Conservation (phyloP, 805 yeast species). For the Torulaspora microellipsoides region DNA sequence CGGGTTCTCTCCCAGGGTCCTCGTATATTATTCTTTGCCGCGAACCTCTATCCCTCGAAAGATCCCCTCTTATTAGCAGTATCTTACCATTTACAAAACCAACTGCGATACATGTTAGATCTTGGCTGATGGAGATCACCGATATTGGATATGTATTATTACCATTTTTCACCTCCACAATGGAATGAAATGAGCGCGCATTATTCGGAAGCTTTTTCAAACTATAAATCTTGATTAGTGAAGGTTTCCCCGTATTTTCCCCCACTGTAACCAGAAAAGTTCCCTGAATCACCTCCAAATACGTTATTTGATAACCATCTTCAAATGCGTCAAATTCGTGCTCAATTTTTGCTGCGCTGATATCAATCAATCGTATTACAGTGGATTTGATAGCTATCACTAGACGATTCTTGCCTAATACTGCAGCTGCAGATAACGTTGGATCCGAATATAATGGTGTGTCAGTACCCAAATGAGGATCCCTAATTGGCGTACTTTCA, state of each 20-base stretch:
- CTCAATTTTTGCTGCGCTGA: slow-evolving; percentile 41
- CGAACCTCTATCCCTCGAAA: slow-evolving; percentile 83
- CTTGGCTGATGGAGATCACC: slow-evolving; percentile 23
- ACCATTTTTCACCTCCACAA: slow-evolving; percentile 62
- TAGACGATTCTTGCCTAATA: slow-evolving; percentile 48
- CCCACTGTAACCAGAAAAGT: slow-evolving; percentile 65
- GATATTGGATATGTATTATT: slow-evolving; percentile 69
- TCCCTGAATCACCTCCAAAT: slow-evolving; percentile 44
- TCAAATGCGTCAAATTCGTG: slow-evolving; percentile 62
- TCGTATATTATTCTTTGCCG: slow-evolving; percentile 78
- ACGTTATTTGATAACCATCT: slow-evolving; percentile 57
- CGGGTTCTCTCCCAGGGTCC: slow-evolving; percentile 57
- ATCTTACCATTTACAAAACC: slow-evolving; percentile 60
- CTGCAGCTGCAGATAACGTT: slow-evolving; percentile 56
- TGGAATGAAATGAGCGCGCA: slow-evolving; percentile 48
- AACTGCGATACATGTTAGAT: slow-evolving; percentile 26
- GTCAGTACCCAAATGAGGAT: slow-evolving; percentile 64
- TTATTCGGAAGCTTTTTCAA: slow-evolving; percentile 44
- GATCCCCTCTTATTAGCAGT: slow-evolving; percentile 78
- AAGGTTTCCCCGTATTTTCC: slow-evolving; percentile 67
- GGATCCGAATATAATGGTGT: slow-evolving; percentile 77
- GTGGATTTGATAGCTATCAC: slow-evolving; percentile 55
- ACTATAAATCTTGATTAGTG: slow-evolving; percentile 69
- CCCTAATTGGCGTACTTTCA: slow-evolving; percentile 76
- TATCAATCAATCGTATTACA: slow-evolving; percentile 51